Conservation (phyloP, 495 filamentous ascomycete genomes). For the Xylaria castorea region DNA sequence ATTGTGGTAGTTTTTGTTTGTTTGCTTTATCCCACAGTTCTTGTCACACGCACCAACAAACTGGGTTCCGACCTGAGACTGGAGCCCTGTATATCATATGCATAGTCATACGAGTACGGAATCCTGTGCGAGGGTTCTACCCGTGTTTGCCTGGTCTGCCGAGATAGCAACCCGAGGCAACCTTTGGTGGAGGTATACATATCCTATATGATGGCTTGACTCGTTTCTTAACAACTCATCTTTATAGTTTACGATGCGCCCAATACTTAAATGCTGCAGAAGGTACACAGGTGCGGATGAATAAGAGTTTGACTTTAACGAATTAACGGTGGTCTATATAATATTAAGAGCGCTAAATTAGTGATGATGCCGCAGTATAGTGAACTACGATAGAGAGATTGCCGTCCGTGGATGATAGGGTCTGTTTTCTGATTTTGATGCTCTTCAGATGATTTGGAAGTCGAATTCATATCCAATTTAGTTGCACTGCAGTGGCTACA, state of each 20-base stretch:
- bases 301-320: not conserved
- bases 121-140: too few species aligned
- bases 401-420: not conserved
- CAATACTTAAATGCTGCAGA: not conserved
- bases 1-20: not conserved
- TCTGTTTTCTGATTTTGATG: not conserved
- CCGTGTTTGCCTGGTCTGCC: too few species aligned
- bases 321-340: not conserved
- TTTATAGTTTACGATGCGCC: not conserved
- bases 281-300: not conserved
- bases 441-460: not conserved
- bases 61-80: too few species aligned
- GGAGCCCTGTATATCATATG: too few species aligned
- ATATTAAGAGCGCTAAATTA: not conserved
- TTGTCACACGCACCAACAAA: too few species aligned
- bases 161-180: not conserved
- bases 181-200: constrained; percentile 15
- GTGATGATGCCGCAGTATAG: not conserved
- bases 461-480: not conserved
- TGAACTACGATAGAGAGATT: not conserved
- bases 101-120: too few species aligned
- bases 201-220: not conserved
- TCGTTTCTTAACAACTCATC: too few species aligned
- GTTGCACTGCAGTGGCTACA: not conserved
- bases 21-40: not conserved